Base-by-base conservation (phyloP, 1,284 basidiomycete genomes). In the Moniliophthora roreri region DNA sequence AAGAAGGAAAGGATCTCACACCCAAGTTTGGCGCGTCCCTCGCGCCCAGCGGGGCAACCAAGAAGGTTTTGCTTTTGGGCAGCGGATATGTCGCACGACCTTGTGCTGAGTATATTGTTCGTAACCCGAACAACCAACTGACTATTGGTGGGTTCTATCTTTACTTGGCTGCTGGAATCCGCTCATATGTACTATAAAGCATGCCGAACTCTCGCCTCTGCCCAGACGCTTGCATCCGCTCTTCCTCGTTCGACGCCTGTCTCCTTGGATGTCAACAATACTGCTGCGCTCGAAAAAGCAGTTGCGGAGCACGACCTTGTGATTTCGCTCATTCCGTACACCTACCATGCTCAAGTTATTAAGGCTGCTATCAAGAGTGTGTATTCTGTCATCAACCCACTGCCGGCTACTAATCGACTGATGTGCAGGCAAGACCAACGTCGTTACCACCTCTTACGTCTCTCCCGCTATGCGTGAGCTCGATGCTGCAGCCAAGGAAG, bases 291-390 rank as follows among this genome's bases (percentile, higher is more conserved):
- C 46, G 91, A 94, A 62, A 77, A 78, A 37, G 85, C 87, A 46
- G 82, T 99, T 58, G 90, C 89, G 42, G 87, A 83, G 49, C 87
- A 94, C 71, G 94, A 99, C 72, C 81, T 98, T 55, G 94, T 99
- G 68, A 91, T 99, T 66, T 97, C 93, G 34, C 85, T 99, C 66
- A 95, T 99, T 60, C 97, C 97, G 7, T 99, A 98, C 80, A 95
- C 87, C 54, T 81, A 89, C 79, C 96, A 99, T 71, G 87, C 87
- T 15, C 77, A 80, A 36, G 94, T 99, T 65, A 96, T 99, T 78
- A 88, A 92, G 73, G 91, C 94, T 13, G 96, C 95, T 36, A 95
- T 97, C 79, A 93, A 94, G 76, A 85, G 54, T 48, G 16, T 15
- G 38, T 50, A 10, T 20, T 16, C 20, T 10, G 8, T 45, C 41